Percentiles rank a stretch among this genome's conserved stretches.
phyloP scores from a whole-genome alignment of 2,329 filamentous ascomycete species.

The Acrocalymma vagum region DNA sequence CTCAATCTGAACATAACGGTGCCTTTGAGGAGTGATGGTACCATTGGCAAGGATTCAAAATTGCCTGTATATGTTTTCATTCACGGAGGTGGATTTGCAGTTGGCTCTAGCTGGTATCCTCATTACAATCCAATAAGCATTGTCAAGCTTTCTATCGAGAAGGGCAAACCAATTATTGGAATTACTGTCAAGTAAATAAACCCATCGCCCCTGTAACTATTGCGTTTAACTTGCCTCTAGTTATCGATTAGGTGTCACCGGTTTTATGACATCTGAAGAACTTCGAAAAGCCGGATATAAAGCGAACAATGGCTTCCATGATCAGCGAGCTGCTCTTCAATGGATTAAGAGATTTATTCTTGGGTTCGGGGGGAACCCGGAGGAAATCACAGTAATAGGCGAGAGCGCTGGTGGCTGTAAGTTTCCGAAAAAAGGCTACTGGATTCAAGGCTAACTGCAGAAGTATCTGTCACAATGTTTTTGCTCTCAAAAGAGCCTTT shows the following conservation, averaged over 20 bases:
- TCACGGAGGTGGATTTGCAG: slow-evolving; percentile 61
- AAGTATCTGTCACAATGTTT: slow-evolving; percentile 37
- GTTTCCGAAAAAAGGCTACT: slow-evolving; percentile 10
- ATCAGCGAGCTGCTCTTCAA: slow-evolving; percentile 45
- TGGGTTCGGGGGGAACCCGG: slow-evolving; percentile 49
- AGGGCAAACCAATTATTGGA: slow-evolving; percentile 56
- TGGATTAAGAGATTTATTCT: slow-evolving; percentile 49
- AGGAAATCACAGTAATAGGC: slow-evolving; percentile 52
- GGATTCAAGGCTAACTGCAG: slow-evolving; percentile 4
- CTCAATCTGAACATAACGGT: slow-evolving; percentile 63
- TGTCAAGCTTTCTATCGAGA: slow-evolving; percentile 54
- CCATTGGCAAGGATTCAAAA: slow-evolving; percentile 32
- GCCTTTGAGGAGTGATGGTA: slow-evolving; percentile 39
- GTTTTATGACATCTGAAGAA: slow-evolving; percentile 57
- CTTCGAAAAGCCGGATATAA: slow-evolving; percentile 53
- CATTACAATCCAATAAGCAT: slow-evolving; percentile 59
- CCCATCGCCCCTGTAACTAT: slow-evolving; percentile 35
- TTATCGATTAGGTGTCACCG: slow-evolving; percentile 41
- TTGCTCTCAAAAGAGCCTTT: slow-evolving; percentile 39
- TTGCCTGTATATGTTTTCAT: slow-evolving; percentile 63
- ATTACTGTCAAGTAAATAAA: slow-evolving; percentile 55
- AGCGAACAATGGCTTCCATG: slow-evolving; percentile 44
- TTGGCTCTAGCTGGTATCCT: slow-evolving; percentile 62
- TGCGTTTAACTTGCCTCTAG: slow-evolving; percentile 38
- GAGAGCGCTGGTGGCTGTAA: slow-evolving; percentile 59